These are phyloP conservation scores for Cyberlindnera mycetangii DNA, from an alignment of 805 yeast genomes.

Conservation along the genomic window DNA sequence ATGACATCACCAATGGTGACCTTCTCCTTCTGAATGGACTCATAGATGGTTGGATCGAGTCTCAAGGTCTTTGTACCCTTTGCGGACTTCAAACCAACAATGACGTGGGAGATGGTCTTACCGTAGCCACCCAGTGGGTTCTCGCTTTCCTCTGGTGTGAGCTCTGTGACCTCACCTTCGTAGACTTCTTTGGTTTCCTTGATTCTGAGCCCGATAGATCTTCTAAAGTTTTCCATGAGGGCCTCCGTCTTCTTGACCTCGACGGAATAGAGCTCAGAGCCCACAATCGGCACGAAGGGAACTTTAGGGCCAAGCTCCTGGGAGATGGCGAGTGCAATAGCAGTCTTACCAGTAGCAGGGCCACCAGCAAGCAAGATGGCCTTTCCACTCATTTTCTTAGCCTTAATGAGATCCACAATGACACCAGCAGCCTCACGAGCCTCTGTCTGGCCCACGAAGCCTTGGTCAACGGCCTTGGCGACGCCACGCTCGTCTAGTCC, in stretches of 20 bases:
- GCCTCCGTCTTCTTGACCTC: slow-evolving; percentile 97
- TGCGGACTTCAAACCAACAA: slow-evolving; percentile 89
- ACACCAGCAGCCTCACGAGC: slow-evolving; percentile 94
- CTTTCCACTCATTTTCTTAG: slow-evolving; percentile 90
- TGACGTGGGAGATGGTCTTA: slow-evolving; percentile 90
- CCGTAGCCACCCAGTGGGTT: slow-evolving; percentile 98
- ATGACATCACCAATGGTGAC: slow-evolving; percentile 96
- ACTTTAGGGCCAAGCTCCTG: slow-evolving; percentile 97
- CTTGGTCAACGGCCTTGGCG: slow-evolving; percentile 85
- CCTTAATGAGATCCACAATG: slow-evolving; percentile 87
- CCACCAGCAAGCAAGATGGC: slow-evolving; percentile 96
- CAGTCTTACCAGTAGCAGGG: slow-evolving; percentile 98
- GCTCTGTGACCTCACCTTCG: slow-evolving; percentile 96
- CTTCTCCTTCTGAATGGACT: slow-evolving; percentile 90
- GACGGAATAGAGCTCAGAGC: slow-evolving; percentile 90
- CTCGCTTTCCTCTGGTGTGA: slow-evolving; percentile 94
- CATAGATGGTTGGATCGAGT: slow-evolving; percentile 90
- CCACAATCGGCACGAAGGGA: slow-evolving; percentile 97
- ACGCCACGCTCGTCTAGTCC: slow-evolving; percentile 89
- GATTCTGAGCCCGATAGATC: slow-evolving; percentile 93
- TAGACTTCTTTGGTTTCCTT: slow-evolving; percentile 97
- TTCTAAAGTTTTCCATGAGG: slow-evolving; percentile 92
- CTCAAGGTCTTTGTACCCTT: slow-evolving; percentile 87
- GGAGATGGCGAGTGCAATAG: slow-evolving; percentile 91
- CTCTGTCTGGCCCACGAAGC: slow-evolving; percentile 69